Conservation (phyloP, 2,329 filamentous ascomycete species). For the Cordyceps cateniannulata region DNA sequence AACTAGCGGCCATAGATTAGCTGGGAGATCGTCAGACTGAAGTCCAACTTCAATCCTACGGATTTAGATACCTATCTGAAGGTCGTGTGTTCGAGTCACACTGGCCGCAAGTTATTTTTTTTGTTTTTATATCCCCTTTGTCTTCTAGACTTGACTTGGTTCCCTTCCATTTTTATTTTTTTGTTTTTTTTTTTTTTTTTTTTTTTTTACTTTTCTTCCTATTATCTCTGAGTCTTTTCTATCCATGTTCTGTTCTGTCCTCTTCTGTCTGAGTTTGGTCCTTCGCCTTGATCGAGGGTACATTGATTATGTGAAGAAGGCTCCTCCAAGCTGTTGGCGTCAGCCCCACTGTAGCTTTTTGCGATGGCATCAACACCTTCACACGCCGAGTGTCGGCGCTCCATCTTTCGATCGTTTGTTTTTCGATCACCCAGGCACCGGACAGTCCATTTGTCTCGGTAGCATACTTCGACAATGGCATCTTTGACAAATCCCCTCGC, state of each 20-base stretch:
- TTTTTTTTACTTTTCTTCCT: background rate
- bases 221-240: no score
- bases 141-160: no score
- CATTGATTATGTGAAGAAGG: background rate
- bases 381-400: background rate
- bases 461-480: slow-evolving; percentile 35
- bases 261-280: no score
- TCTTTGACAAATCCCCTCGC: slow-evolving; percentile 67
- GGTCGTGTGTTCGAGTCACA: slow-evolving; percentile 25
- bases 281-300: no score
- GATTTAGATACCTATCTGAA: slow-evolving; percentile 21
- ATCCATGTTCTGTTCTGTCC: no score
- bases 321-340: background rate
- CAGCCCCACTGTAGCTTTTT: slow-evolving; percentile 7
- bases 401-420: background rate
- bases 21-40: slow-evolving; percentile 26
- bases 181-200: background rate
- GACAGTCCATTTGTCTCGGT: background rate
- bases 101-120: slow-evolving; percentile 20
- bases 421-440: no score
- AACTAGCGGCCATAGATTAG: slow-evolving; percentile 24
- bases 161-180: background rate
- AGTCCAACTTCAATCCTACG: slow-evolving; percentile 23
- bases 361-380: background rate
- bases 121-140: background rate